Conservation (phyloP, 768 basidiomycete species). For the Dioszegia aurantiaca region DNA sequence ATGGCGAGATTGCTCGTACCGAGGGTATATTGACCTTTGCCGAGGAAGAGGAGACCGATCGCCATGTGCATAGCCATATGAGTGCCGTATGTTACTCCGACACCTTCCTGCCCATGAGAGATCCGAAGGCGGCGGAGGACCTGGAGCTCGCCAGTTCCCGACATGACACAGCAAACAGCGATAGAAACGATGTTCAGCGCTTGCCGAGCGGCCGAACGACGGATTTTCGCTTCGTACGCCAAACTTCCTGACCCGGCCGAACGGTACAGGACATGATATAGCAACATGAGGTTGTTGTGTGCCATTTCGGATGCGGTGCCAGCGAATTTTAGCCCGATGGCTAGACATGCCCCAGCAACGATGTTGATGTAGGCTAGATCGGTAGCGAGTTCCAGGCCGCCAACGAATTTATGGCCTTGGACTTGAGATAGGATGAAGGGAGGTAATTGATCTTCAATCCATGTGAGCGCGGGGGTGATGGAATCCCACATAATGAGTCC, state of each 20-base stretch:
- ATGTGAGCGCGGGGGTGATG: constrained; percentile 68
- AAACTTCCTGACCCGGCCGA: constrained; percentile 57
- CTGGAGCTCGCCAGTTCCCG: constrained; percentile 90
- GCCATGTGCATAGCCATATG: constrained; percentile 88
- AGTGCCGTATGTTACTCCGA: constrained; percentile 64
- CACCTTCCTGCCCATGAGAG: constrained; percentile 80
- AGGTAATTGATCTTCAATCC: constrained; percentile 69
- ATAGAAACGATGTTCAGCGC: constrained; percentile 84
- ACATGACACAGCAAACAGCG: constrained; percentile 88
- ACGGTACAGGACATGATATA: constrained; percentile 67
- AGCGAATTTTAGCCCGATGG: constrained; percentile 85
- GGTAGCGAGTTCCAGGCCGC: constrained; percentile 62
- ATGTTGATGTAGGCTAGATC: constrained; percentile 92
- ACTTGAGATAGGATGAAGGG: constrained; percentile 15
- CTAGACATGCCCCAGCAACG: constrained; percentile 85
- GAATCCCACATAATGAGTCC: constrained; percentile 82
- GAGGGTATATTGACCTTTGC: constrained; percentile 84
- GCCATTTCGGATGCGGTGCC: constrained; percentile 90
- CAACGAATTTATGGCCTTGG: constrained; percentile 44
- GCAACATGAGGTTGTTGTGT: constrained; percentile 73
- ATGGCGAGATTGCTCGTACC: constrained; percentile 89
- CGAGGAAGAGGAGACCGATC: constrained; percentile 86
- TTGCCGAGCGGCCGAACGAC: constrained; percentile 79
- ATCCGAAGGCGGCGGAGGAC: constrained; percentile 81
- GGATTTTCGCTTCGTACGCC: constrained; percentile 82